phyloP scores from a whole-genome alignment of 176 grass and related monocot genomes.

The Triticum turgidum region DNA sequence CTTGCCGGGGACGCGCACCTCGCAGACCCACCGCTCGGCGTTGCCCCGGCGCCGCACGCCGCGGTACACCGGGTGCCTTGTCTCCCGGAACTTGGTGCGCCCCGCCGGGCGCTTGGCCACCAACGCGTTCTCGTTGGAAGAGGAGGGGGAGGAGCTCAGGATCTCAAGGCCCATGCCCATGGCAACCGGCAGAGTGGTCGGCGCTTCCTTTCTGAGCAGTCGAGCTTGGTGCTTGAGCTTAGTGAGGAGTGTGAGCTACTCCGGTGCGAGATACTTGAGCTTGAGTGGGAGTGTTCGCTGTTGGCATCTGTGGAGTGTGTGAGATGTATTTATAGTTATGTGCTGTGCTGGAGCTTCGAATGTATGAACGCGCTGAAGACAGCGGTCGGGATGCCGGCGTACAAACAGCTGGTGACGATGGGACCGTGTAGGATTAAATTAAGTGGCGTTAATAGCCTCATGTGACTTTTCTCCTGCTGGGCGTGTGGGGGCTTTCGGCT shows the following conservation, averaged over 20 bases:
- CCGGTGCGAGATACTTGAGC: background rate
- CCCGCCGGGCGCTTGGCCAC: slow-evolving; percentile 64
- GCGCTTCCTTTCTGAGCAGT: background rate
- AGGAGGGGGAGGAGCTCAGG: slow-evolving; percentile 16
- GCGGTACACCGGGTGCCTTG: slow-evolving; percentile 75
- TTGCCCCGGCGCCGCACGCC: slow-evolving; percentile 62
- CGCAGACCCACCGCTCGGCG: slow-evolving; percentile 65
- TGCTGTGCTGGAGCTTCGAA: background rate
- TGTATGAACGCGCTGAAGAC: slow-evolving; percentile 26
- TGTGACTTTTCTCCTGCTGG: background rate
- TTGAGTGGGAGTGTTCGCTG: background rate
- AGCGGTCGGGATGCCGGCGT: background rate
- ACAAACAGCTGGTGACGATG: slow-evolving; percentile 16
- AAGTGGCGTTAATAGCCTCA: background rate
- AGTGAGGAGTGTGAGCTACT: background rate
- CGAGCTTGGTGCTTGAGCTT: background rate
- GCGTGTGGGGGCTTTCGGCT: background rate
- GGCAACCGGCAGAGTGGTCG: background rate
- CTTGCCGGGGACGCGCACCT: slow-evolving; percentile 63
- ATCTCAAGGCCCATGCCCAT: slow-evolving; percentile 20
- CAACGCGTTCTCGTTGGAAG: background rate
- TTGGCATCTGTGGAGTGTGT: background rate
- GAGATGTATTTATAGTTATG: slow-evolving; percentile 39
- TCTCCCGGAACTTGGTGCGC: slow-evolving; percentile 83
- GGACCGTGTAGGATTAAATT: background rate